Percentiles rank a stretch among this genome's conserved stretches.
Conservation (phyloP, 2,329 filamentous ascomycete species). For the Aaosphaeria pasadenensis region DNA sequence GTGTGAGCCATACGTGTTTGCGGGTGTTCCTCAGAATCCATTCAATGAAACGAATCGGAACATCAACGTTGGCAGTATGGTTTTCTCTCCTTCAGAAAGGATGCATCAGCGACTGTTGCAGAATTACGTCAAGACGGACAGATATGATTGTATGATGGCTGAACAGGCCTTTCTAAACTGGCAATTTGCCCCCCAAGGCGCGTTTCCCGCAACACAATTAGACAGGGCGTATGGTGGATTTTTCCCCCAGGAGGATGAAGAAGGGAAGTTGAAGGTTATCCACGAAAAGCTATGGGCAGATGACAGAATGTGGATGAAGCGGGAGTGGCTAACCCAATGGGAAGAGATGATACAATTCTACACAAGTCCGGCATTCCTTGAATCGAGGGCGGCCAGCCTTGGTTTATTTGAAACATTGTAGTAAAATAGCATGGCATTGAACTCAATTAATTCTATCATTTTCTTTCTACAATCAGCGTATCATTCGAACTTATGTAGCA, state of each 20-base stretch:
- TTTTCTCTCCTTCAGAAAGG: conserved; percentile 24
- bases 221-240: conserved; percentile 27
- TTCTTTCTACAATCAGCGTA: too few relatives aligned
- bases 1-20: conserved; percentile 29
- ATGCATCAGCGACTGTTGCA: conserved; percentile 31
- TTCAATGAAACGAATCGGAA: conserved; percentile 10
- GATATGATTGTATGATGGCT: conserved; percentile 27
- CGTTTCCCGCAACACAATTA: conserved; percentile 23
- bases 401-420: too few relatives aligned
- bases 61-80: conserved; percentile 32
- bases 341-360: conserved; percentile 25
- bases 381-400: too few relatives aligned
- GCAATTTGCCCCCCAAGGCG: conserved; percentile 24
- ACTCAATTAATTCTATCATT: too few relatives aligned
- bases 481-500: too few relatives aligned
- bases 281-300: conserved; percentile 34
- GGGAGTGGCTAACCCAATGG: conserved; percentile 24
- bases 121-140: conserved; percentile 29
- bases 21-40: conserved; percentile 20
- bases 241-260: conserved; percentile 20
- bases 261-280: conserved; percentile 27
- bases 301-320: conserved; percentile 16
- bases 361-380: not conserved
- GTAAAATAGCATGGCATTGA: too few relatives aligned
- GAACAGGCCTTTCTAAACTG: conserved; percentile 35